These are phyloP conservation scores for Phanerochaete carnosa DNA, from an alignment of 768 basidiomycete species.

Conservation along the genomic window DNA sequence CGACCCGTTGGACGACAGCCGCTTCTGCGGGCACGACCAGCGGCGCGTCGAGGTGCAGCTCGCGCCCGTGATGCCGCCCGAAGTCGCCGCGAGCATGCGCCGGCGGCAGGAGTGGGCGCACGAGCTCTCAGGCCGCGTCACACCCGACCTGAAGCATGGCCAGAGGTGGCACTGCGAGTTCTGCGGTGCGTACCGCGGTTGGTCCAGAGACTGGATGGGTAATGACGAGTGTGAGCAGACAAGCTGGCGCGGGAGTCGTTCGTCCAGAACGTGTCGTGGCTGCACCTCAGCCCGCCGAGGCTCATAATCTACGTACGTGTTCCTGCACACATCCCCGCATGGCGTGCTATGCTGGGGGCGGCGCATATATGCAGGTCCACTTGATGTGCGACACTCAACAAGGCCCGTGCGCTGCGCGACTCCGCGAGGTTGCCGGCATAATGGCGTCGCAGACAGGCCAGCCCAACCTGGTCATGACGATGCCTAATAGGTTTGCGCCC, in stretches of 20 bases:
- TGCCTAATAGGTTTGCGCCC: not conserved
- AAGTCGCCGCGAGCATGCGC: not conserved
- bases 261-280: constrained; percentile 7
- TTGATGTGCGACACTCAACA: constrained; percentile 13
- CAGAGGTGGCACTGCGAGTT: constrained; percentile 4
- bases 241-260: constrained; percentile 14
- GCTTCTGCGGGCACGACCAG: not conserved
- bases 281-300: constrained; percentile 8
- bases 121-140: not conserved
- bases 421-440: not conserved
- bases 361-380: constrained; percentile 7
- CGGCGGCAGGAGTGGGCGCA: not conserved
- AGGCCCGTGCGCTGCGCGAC: constrained; percentile 1
- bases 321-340: not conserved
- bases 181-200: not conserved
- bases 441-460: constrained; percentile 3
- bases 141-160: not conserved
- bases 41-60: not conserved
- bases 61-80: not conserved
- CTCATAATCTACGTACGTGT: constrained; percentile 13
- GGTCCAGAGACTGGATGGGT: not conserved
- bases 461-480: not conserved
- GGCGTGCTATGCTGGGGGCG: not conserved
- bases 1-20: not conserved
- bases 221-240: not conserved